These are phyloP conservation scores for Megacollybia platyphylla DNA, from an alignment of 1,284 basidiomycete species.

Conservation along the genomic window DNA sequence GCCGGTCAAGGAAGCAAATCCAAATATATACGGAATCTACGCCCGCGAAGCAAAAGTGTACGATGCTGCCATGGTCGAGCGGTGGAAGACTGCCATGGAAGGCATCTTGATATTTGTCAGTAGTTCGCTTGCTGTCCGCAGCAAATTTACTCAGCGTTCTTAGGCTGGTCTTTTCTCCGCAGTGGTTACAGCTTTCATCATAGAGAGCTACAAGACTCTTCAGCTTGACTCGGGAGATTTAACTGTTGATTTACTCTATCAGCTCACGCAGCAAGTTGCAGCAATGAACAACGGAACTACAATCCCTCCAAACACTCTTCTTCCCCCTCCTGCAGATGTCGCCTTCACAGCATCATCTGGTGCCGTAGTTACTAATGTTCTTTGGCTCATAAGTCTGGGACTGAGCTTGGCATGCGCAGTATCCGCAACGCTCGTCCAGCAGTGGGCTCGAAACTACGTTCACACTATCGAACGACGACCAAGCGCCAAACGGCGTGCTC, in stretches of 20 bases:
- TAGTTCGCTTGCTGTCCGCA: background rate
- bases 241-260: conserved; percentile 17
- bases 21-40: conserved; percentile 24
- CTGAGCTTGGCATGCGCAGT: conserved; percentile 18
- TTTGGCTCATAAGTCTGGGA: conserved; percentile 22
- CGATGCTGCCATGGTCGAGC: conserved; percentile 18
- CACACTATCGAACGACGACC: conserved; percentile 18
- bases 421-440: conserved; percentile 18
- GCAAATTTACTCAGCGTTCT: conserved; percentile 1
- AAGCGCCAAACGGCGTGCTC: conserved; percentile 22
- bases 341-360: conserved; percentile 10
- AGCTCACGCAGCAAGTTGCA: conserved; percentile 19
- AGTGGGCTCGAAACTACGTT: conserved; percentile 20
- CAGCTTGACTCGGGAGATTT: conserved; percentile 18
- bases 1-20: conserved; percentile 18
- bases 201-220: conserved; percentile 26
- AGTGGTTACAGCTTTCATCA: conserved; percentile 28
- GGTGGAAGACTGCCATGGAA: conserved; percentile 31
- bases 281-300: background rate
- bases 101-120: conserved; percentile 30
- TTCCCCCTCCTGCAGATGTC: background rate
- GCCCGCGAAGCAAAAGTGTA: conserved; percentile 20
- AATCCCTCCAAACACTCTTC: conserved; percentile 1
- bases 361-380: conserved; percentile 17
- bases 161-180: conserved; percentile 34